A percentile compares a stretch with the other conserved stretches of the same genome.
Evolutionary conservation across 805 yeast species (phyloP).

Genomic region (Metschnikowia peoriensis): DNA sequence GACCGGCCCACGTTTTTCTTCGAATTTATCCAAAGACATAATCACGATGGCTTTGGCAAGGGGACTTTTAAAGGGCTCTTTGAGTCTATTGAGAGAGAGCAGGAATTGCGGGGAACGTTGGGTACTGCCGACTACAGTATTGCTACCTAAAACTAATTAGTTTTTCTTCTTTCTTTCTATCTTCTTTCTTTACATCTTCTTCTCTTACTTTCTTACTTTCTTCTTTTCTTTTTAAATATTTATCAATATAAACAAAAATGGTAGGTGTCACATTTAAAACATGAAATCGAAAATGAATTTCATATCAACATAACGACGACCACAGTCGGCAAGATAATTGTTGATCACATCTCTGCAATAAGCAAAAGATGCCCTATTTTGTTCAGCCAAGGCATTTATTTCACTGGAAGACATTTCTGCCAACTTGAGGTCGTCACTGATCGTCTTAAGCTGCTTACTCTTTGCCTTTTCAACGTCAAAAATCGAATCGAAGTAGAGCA

Average conservation of each 20-base stretch:
- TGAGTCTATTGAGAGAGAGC: slow-evolving; percentile 79
- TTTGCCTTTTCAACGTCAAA: slow-evolving; percentile 83
- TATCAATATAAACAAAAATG: too few species aligned
- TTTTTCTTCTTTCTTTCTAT: not conserved
- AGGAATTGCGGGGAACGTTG: slow-evolving; percentile 64
- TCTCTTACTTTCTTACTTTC: not conserved
- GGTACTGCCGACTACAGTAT: slow-evolving; percentile 9
- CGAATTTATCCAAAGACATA: slow-evolving; percentile 76
- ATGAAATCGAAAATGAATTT: slow-evolving; percentile 70
- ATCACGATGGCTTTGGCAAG: slow-evolving; percentile 85
- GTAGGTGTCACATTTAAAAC: slow-evolving; percentile 14
- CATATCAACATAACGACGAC: slow-evolving; percentile 87
- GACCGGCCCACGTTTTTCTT: slow-evolving; percentile 82
- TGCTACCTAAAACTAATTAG: not conserved
- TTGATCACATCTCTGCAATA: slow-evolving; percentile 57
- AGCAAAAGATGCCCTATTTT: slow-evolving; percentile 63
- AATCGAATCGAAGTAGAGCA: slow-evolving; percentile 71
- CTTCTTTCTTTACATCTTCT: not conserved
- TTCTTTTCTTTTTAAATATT: too few species aligned
- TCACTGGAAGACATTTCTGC: slow-evolving; percentile 44
- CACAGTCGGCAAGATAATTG: slow-evolving; percentile 76
- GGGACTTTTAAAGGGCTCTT: slow-evolving; percentile 84
- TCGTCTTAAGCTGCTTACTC: slow-evolving; percentile 51
- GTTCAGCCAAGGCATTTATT: slow-evolving; percentile 73
- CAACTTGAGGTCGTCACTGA: slow-evolving; percentile 29